Base-by-base conservation (phyloP, 192 early-diverging fungal genomes). In the Gryganskiella cystojenkinii region DNA sequence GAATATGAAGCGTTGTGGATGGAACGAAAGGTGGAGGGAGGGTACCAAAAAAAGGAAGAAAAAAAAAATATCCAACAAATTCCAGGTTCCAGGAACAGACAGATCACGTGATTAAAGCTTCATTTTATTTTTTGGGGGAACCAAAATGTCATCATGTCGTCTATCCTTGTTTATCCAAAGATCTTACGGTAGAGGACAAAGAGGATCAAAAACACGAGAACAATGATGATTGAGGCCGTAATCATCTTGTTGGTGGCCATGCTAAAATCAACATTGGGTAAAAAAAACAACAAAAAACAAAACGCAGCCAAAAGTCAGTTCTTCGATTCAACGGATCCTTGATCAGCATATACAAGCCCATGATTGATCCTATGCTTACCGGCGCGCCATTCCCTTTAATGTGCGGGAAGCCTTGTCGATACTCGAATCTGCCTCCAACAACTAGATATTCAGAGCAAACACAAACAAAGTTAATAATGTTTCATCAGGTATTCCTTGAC, bases 161-260 rank as follows among this genome's bases (percentile, higher is more conserved):
- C 37, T 40, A 40, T 40, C 7, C 37, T 40, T n/a, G 63, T 60
- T 67, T 51, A 56, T 56, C 34, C 52, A 60, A 83, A 87, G 22
- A 94, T 63, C 81, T 96, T 95, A 74, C 91, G 79, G 65, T 89
- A 95, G 15, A 98, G 82, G 7, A 98, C 90, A 53, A 93, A 90
- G 8, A 95, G 61, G 63, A 98, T 96, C 25, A 98, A 74, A 19
- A 92, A 80, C 34, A 93, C 88, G 14, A 96, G 87, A 34, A 95
- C 80, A 22, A 89, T 81, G 61, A 98, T 92, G 66, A 98, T 94
- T 19, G 92, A 91, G 19, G 87, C 91, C 3, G 94, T 94, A 46
- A 98, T 89, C 75, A 95, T 76, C 76, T 95, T 94, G 90, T 95
- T 97, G 20, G 90, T 90, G 19, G 90, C 87, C 88, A 97, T 87